A percentile compares a stretch with the other conserved stretches of the same genome.
phyloP scores from a whole-genome alignment of 208 protist species.

The Naegleria gruberi region DNA sequence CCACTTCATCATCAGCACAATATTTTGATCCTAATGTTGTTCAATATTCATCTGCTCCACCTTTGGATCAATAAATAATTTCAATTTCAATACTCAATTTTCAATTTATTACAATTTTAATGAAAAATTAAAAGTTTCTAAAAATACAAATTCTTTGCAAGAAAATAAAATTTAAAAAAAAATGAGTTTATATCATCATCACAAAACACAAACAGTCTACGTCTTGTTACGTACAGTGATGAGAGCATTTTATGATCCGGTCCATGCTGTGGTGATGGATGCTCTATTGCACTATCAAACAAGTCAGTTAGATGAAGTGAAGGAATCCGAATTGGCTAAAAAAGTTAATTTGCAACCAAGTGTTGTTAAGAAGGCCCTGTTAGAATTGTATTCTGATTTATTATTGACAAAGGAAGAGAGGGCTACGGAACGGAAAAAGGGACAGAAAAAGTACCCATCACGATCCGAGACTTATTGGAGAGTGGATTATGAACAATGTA shows the following conservation, averaged over 20 bases:
- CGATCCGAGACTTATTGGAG: not conserved
- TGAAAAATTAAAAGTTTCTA: too few species aligned
- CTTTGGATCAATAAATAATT: too few species aligned
- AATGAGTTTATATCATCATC: not conserved
- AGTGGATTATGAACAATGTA: not conserved
- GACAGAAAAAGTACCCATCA: not conserved
- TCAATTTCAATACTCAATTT: too few species aligned
- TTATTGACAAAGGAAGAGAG: not conserved
- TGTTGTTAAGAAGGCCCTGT: not conserved
- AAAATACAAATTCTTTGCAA: too few species aligned
- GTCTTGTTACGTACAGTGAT: not conserved
- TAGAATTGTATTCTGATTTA: not conserved
- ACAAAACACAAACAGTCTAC: not conserved
- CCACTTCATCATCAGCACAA: too few species aligned
- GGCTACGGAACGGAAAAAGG: not conserved
- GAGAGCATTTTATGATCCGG: not conserved
- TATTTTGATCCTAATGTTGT: too few species aligned
- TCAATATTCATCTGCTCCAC: too few species aligned
- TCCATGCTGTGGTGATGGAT: not conserved
- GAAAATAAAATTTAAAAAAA: not conserved
- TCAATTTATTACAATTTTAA: too few species aligned
- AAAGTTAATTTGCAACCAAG: not conserved
- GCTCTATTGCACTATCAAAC: not conserved
- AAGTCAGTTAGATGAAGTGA: not conserved
- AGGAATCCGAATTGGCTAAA: not conserved